Evolutionary conservation across 1,284 basidiomycete genomes (phyloP).

Genomic region (Ceratobasidium sp.): DNA sequence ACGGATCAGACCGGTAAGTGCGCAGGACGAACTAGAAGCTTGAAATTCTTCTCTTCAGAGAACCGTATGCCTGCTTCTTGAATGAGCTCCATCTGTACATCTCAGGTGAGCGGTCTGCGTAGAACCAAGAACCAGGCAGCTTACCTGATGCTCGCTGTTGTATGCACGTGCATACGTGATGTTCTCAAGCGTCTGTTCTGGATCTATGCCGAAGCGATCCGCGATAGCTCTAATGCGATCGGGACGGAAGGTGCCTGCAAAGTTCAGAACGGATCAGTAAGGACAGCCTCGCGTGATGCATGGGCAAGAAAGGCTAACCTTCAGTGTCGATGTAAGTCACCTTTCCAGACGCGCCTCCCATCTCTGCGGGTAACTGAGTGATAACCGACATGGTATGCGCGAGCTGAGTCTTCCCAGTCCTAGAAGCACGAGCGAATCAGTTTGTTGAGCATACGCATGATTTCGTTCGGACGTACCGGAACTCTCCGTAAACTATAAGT

Average conservation of each 20-base stretch:
- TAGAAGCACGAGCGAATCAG: slow-evolving; percentile 47
- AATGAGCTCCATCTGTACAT: slow-evolving; percentile 80
- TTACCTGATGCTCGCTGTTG: slow-evolving; percentile 87
- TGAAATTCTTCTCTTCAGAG: slow-evolving; percentile 83
- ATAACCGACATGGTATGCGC: slow-evolving; percentile 93
- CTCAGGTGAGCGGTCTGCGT: not conserved
- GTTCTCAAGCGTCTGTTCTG: slow-evolving; percentile 86
- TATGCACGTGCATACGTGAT: slow-evolving; percentile 86
- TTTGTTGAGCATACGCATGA: not conserved
- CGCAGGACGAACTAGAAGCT: slow-evolving; percentile 65
- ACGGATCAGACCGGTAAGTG: slow-evolving; percentile 3
- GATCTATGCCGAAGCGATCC: slow-evolving; percentile 89
- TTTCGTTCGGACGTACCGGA: slow-evolving; percentile 48
- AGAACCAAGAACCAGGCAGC: not conserved
- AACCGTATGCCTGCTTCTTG: slow-evolving; percentile 85
- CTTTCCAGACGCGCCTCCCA: slow-evolving; percentile 91
- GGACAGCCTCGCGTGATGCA: no score
- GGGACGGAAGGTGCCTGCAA: slow-evolving; percentile 86
- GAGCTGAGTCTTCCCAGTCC: slow-evolving; percentile 90
- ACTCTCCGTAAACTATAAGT: slow-evolving; percentile 76
- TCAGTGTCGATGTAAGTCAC: slow-evolving; percentile 95
- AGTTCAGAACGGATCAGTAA: not conserved
- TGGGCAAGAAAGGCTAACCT: slow-evolving; percentile 57
- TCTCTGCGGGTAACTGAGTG: slow-evolving; percentile 85
- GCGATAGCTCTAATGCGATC: slow-evolving; percentile 90